Evolutionary conservation across 2,329 filamentous ascomycete genomes (phyloP).

Genomic region (Microsporum canis): DNA sequence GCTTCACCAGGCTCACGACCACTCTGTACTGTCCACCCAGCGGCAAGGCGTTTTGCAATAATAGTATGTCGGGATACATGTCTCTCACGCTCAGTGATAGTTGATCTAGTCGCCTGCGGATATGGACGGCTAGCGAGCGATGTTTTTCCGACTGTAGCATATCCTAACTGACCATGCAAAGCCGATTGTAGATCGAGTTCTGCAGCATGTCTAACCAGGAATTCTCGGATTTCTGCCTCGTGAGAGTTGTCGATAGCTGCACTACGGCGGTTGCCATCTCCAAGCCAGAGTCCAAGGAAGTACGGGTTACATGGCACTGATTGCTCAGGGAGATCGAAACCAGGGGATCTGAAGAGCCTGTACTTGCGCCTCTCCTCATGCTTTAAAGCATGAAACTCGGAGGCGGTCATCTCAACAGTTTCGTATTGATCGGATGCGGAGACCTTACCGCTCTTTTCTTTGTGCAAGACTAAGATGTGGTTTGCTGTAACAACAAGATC

Average conservation of each 20-base stretch:
- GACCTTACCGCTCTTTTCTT: conserved; percentile 20
- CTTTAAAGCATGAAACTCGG: conserved; percentile 34
- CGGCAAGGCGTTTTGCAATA: conserved; percentile 5
- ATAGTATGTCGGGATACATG: conserved; percentile 6
- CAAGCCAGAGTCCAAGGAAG: conserved; percentile 18
- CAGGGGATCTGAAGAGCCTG: conserved; percentile 27
- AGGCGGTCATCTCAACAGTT: conserved; percentile 39
- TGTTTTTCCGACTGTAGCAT: background rate
- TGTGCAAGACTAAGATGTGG: conserved; percentile 39
- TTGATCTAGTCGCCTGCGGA: background rate
- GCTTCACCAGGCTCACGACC: background rate
- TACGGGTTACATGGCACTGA: conserved; percentile 15
- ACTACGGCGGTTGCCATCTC: conserved; percentile 10
- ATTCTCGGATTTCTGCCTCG: conserved; percentile 11
- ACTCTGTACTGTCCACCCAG: background rate
- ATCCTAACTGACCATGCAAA: background rate
- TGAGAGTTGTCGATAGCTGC: conserved; percentile 3
- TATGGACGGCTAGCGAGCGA: background rate
- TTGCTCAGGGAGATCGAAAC: conserved; percentile 21
- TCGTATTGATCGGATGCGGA: conserved; percentile 24
- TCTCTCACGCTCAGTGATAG: background rate
- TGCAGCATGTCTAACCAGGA: conserved; percentile 10
- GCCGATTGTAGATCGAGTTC: conserved; percentile 10
- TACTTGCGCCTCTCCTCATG: conserved; percentile 28
- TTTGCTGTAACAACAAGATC: conserved; percentile 42